phyloP scores from a whole-genome alignment of 2,329 filamentous ascomycete genomes.

The Diaporthe aspalathi region DNA sequence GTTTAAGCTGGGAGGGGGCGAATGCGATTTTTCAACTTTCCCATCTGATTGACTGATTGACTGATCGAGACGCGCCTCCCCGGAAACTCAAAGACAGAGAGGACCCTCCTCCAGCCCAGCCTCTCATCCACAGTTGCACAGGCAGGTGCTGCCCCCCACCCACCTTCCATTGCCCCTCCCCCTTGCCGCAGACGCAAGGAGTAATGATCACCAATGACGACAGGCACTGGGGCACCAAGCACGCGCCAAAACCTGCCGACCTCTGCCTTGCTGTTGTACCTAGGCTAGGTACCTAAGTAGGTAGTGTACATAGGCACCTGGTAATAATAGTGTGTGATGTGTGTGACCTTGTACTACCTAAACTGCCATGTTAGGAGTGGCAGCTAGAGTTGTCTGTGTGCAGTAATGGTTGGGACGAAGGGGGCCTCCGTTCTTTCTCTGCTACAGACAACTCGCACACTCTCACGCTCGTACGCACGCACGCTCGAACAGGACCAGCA shows the following conservation, averaged over 20 bases:
- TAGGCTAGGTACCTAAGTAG: too few species aligned
- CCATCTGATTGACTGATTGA: conserved; percentile 32
- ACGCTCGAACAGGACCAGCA: background rate
- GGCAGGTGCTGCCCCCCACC: too few species aligned
- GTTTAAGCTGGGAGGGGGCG: conserved; percentile 17
- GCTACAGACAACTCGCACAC: too few species aligned
- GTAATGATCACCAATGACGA: conserved; percentile 25
- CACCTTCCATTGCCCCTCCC: too few species aligned
- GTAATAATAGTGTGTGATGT: too few species aligned
- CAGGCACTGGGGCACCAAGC: background rate
- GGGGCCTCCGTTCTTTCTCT: too few species aligned
- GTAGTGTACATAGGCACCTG: too few species aligned
- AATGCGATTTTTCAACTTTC: conserved; percentile 38
- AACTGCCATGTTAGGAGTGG: background rate
- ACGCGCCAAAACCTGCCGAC: background rate
- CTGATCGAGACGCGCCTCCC: conserved; percentile 15
- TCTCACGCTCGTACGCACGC: too few species aligned
- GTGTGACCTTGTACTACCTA: too few species aligned
- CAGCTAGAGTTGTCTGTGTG: background rate
- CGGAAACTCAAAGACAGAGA: conserved; percentile 13
- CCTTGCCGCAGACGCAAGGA: conserved; percentile 14
- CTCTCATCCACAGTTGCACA: too few species aligned
- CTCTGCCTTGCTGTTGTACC: background rate
- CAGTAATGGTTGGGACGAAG: background rate
- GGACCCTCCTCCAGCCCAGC: background rate